Conservation (phyloP, 1,284 basidiomycete species). For the Bjerkandera adusta region DNA sequence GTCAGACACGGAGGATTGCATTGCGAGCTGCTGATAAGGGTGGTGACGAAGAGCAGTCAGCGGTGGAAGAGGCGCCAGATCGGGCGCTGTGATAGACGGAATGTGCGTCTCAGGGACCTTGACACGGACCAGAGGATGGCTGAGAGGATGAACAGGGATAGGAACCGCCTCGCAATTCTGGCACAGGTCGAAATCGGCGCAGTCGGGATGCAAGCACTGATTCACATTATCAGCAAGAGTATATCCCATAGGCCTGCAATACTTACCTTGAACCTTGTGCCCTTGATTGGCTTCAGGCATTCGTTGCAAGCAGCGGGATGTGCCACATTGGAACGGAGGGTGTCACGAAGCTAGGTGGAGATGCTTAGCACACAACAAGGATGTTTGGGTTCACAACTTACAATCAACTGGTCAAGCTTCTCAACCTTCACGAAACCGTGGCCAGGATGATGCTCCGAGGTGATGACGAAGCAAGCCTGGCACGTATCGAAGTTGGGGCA, state of each 20-base stretch:
- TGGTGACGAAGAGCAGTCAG: too few relatives aligned
- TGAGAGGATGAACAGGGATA: constrained; percentile 70
- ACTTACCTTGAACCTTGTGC: constrained; percentile 68
- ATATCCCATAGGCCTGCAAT: constrained; percentile 7
- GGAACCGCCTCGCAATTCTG: constrained; percentile 79
- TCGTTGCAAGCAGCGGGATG: constrained; percentile 31
- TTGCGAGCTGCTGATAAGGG: too few relatives aligned
- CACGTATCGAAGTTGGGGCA: constrained; percentile 84
- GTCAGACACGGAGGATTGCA: too few relatives aligned
- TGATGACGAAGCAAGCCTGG: constrained; percentile 68
- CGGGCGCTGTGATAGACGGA: constrained; percentile 43
- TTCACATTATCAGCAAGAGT: constrained; percentile 6
- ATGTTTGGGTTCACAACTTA: constrained; percentile 27
- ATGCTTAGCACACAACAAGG: not conserved
- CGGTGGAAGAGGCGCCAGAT: too few relatives aligned
- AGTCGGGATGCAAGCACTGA: constrained; percentile 80
- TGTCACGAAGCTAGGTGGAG: constrained; percentile 18
- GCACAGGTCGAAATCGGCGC: constrained; percentile 85
- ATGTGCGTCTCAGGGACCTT: constrained; percentile 50
- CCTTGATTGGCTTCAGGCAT: constrained; percentile 57
- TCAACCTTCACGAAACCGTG: constrained; percentile 76
- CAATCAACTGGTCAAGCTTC: constrained; percentile 56
- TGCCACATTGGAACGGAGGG: constrained; percentile 15
- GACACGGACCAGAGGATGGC: constrained; percentile 82
- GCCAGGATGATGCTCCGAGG: constrained; percentile 67